Evolutionary conservation across 2,329 filamentous ascomycete genomes (phyloP).

Genomic region (Xylogone sp.): DNA sequence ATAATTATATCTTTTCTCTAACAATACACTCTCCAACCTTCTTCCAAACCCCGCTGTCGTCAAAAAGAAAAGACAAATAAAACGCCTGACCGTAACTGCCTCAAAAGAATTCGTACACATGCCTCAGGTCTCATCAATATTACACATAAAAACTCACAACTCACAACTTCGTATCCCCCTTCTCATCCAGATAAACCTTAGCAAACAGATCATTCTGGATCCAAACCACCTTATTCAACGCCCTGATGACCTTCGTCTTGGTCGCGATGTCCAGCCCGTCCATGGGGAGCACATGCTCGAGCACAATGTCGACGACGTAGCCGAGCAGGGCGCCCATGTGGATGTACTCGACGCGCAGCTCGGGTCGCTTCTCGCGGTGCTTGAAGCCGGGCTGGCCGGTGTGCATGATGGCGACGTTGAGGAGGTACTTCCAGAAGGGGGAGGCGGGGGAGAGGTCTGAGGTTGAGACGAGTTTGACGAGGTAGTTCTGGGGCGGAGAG

Average conservation of each 20-base stretch:
- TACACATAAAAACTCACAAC: too few species aligned
- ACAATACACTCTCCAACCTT: too few species aligned
- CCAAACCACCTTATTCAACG: constrained; percentile 79
- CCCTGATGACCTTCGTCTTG: constrained; percentile 72
- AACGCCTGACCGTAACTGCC: too few species aligned
- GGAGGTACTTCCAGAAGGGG: constrained; percentile 80
- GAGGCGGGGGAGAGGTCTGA: constrained; percentile 53
- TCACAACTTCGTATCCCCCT: too few species aligned
- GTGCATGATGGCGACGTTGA: constrained; percentile 85
- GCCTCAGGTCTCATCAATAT: too few species aligned
- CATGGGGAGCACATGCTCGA: constrained; percentile 66
- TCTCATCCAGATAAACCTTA: constrained; percentile 34
- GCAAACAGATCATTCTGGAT: constrained; percentile 82
- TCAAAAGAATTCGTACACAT: too few species aligned
- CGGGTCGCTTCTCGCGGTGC: constrained; percentile 43
- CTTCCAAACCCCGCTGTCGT: too few species aligned
- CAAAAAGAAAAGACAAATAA: too few species aligned
- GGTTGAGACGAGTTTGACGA: constrained; percentile 69
- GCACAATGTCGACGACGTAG: constrained; percentile 73
- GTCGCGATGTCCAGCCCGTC: constrained; percentile 54
- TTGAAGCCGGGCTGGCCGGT: constrained; percentile 64
- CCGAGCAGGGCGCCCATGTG: constrained; percentile 69
- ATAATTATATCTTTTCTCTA: too few species aligned
- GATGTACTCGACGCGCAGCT: constrained; percentile 72
- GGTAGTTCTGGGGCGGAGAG: constrained; percentile 13